These are phyloP conservation scores for Pseudoperonospora humuli DNA, from an alignment of 352 stramenopile species.

Conservation along the genomic window DNA sequence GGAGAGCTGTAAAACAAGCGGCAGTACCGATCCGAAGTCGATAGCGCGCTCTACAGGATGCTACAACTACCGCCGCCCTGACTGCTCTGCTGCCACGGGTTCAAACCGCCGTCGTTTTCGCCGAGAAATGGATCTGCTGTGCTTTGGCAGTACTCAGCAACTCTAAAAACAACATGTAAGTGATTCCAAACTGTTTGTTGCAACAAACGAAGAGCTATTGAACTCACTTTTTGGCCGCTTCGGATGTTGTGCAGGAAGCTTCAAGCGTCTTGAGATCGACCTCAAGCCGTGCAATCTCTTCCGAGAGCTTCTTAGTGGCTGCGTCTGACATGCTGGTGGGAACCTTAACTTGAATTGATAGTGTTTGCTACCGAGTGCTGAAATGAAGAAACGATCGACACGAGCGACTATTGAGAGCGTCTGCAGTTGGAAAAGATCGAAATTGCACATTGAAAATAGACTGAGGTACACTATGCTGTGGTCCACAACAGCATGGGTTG, in stretches of 20 bases:
- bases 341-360: too few species aligned
- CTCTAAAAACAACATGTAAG: conserved; percentile 20
- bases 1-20: conserved; percentile 2
- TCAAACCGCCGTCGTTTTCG: conserved; percentile 55
- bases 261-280: conserved; percentile 76
- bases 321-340: conserved; percentile 40
- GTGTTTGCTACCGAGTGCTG: too few species aligned
- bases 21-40: too few species aligned
- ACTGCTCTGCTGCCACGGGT: conserved; percentile 62
- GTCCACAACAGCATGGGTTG: too few species aligned
- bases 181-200: not conserved
- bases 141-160: conserved; percentile 67
- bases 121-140: conserved; percentile 68
- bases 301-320: conserved; percentile 69
- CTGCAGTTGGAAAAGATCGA: too few species aligned
- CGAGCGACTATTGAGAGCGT: too few species aligned
- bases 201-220: not conserved
- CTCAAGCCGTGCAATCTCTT: conserved; percentile 72
- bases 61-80: conserved; percentile 55
- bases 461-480: too few species aligned
- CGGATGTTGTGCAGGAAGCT: conserved; percentile 64
- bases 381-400: too few species aligned
- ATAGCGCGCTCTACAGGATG: conserved; percentile 36
- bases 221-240: conserved; percentile 72
- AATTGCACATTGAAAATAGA: too few species aligned